Percentiles rank a stretch among this genome's conserved stretches.
Conservation (phyloP, 2,329 filamentous ascomycete genomes). For the Cercospora sp. region DNA sequence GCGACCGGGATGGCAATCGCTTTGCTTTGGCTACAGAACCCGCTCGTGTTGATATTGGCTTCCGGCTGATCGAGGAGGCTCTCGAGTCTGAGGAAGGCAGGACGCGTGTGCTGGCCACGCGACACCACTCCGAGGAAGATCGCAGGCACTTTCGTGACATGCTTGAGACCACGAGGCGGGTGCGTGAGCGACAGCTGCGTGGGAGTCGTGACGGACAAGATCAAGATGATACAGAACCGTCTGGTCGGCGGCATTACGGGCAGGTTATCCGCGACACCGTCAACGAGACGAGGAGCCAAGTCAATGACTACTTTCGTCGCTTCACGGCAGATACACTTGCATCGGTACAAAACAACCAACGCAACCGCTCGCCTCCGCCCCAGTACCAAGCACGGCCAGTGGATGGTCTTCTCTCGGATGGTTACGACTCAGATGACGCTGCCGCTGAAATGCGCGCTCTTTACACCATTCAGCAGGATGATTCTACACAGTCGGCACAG, state of each 20-base stretch:
- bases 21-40: slow-evolving; percentile 31
- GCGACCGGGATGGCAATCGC: slow-evolving; percentile 32
- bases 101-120: slow-evolving; percentile 29
- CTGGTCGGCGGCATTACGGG: slow-evolving; percentile 27
- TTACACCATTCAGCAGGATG: slow-evolving; percentile 18
- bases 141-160: slow-evolving; percentile 15
- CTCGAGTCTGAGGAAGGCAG: slow-evolving; percentile 34
- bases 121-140: slow-evolving; percentile 14
- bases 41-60: slow-evolving; percentile 35
- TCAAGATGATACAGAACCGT: slow-evolving; percentile 5
- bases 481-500: slow-evolving; percentile 15
- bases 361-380: slow-evolving; percentile 30
- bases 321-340: slow-evolving; percentile 25
- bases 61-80: slow-evolving; percentile 37
- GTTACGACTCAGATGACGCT: slow-evolving; percentile 3
- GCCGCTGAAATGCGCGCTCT: slow-evolving; percentile 15
- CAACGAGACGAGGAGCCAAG: slow-evolving; percentile 24
- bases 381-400: slow-evolving; percentile 25
- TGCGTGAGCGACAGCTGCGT: background rate
- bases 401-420: slow-evolving; percentile 8
- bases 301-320: slow-evolving; percentile 31
- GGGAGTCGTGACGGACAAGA: background rate
- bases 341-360: background rate
- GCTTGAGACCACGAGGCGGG: slow-evolving; percentile 12
- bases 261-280: slow-evolving; percentile 21